Evolutionary conservation across 1,139 yeast species (phyloP).

Genomic region (Pneumocystis canis): DNA sequence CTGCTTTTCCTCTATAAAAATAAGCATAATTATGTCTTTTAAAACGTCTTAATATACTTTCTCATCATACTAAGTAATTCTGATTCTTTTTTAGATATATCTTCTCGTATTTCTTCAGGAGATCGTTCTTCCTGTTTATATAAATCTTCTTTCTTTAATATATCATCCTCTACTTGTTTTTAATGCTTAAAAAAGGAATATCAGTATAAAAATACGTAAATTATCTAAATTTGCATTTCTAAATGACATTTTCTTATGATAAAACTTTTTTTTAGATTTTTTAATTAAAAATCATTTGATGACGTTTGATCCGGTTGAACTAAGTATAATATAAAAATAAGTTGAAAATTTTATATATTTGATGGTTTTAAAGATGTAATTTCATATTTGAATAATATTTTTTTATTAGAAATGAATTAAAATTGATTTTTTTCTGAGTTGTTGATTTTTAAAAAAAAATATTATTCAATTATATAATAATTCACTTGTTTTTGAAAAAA

Average conservation of each 20-base stretch:
- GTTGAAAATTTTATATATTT: not conserved
- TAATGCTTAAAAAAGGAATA: not conserved
- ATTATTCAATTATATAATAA: too few relatives aligned
- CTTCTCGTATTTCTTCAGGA: slow-evolving; percentile 3
- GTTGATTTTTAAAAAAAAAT: too few relatives aligned
- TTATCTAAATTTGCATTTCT: not conserved
- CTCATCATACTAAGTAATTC: not conserved
- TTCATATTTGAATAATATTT: not conserved
- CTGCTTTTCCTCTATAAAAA: slow-evolving; percentile 2
- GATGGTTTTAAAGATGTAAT: not conserved
- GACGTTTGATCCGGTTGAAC: not conserved
- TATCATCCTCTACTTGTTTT: not conserved
- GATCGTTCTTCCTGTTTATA: not conserved
- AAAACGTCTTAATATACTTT: not conserved
- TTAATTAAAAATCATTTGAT: not conserved
- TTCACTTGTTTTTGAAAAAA: too few relatives aligned
- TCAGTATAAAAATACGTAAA: not conserved
- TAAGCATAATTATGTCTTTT: not conserved
- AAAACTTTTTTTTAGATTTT: not conserved
- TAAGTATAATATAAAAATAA: not conserved
- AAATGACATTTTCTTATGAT: not conserved
- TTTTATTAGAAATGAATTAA: too few relatives aligned
- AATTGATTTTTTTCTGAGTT: too few relatives aligned
- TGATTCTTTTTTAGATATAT: not conserved
- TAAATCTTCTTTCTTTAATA: slow-evolving; percentile 3